These are phyloP conservation scores for Nissolia schottii DNA, from an alignment of 306 rosid species.

Conservation along the genomic window DNA sequence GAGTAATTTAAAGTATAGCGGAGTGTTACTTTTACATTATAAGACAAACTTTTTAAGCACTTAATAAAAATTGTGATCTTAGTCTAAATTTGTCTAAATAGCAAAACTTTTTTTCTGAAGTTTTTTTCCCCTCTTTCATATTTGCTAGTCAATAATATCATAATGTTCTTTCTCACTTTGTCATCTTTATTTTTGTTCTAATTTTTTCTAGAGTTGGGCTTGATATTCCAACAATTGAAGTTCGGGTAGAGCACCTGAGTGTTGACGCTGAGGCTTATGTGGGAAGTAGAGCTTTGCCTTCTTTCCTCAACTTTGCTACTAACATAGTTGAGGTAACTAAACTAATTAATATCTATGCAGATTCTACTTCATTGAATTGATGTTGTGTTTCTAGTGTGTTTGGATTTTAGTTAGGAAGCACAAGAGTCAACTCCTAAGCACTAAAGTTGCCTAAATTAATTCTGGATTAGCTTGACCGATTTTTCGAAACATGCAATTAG, in stretches of 20 bases:
- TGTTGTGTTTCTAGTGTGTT: background rate
- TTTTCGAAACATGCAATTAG: too few species aligned
- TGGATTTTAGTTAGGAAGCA: too few species aligned
- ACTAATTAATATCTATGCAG: background rate
- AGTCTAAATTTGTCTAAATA: too few species aligned
- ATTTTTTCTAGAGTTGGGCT: conserved; percentile 35
- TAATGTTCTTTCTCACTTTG: background rate
- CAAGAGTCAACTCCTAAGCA: too few species aligned
- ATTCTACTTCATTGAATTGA: background rate
- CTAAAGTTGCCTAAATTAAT: too few species aligned
- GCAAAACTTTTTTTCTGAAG: too few species aligned
- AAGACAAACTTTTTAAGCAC: too few species aligned
- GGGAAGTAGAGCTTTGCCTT: conserved; percentile 59
- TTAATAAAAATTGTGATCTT: too few species aligned
- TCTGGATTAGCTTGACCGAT: too few species aligned
- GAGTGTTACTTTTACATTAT: too few species aligned
- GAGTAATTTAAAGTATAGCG: too few species aligned
- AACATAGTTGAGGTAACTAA: conserved; percentile 35
- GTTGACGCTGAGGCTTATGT: conserved; percentile 70
- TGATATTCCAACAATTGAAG: conserved; percentile 72
- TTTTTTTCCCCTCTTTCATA: too few species aligned
- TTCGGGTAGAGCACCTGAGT: conserved; percentile 57
- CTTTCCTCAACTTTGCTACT: conserved; percentile 38
- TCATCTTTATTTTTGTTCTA: background rate
- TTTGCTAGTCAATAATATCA: background rate